These are phyloP conservation scores for Vanderwaltozyma yarrowii DNA, from an alignment of 805 yeast genomes.

Conservation along the genomic window DNA sequence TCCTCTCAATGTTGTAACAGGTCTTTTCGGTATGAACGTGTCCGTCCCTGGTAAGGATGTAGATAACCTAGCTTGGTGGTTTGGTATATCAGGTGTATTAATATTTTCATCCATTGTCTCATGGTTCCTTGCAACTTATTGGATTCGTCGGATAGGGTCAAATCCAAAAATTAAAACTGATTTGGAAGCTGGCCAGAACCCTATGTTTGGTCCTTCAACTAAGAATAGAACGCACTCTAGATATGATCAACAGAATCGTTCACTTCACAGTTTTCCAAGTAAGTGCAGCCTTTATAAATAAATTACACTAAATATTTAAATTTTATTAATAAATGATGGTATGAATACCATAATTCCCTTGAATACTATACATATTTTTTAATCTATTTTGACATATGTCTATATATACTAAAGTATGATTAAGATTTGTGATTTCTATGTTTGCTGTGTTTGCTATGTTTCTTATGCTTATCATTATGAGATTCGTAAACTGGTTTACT, in stretches of 20 bases:
- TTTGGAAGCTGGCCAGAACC: no score
- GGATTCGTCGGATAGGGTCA: conserved; percentile 18
- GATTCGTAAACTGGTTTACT: conserved; percentile 6
- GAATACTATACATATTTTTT: no score
- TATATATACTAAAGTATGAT: background rate
- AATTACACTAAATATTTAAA: no score
- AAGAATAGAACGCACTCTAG: no score
- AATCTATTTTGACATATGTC: no score
- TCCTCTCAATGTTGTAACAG: conserved; percentile 83
- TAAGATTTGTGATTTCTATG: background rate
- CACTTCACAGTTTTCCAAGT: no score
- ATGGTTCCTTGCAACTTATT: conserved; percentile 32
- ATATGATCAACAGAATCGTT: no score
- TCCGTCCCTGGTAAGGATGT: conserved; percentile 58
- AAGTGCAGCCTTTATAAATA: no score
- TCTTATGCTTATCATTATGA: conserved; percentile 2
- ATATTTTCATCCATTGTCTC: conserved; percentile 31
- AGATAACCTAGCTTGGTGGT: conserved; percentile 47
- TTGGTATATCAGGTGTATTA: conserved; percentile 51
- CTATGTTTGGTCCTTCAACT: no score
- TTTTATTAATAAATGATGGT: no score
- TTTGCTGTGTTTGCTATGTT: background rate
- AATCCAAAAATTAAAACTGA: no score
- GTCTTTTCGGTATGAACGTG: conserved; percentile 91
- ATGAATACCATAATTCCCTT: no score